A percentile compares a stretch with the other conserved stretches of the same genome.
phyloP scores from a whole-genome alignment of 306 rosid genomes.

The Gastrolobium bilobum region DNA sequence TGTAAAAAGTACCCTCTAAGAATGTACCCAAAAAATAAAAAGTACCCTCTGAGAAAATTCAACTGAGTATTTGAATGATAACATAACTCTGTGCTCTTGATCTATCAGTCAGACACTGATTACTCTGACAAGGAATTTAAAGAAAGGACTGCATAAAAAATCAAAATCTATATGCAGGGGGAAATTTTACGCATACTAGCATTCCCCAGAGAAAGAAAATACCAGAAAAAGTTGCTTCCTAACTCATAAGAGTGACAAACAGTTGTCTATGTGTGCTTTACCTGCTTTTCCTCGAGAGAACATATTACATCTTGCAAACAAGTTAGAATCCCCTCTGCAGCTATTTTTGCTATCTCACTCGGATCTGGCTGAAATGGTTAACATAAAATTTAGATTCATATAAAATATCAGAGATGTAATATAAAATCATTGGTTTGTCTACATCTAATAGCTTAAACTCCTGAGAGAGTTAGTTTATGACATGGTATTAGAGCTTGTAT shows the following conservation, averaged over 20 bases:
- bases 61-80: conserved; percentile 37
- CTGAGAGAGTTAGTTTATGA: too few relatives aligned
- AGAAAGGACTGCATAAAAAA: conserved; percentile 5
- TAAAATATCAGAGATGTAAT: too few relatives aligned
- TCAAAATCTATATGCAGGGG: conserved; percentile 5
- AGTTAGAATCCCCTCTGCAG: conserved; percentile 91
- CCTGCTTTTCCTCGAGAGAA: conserved; percentile 84
- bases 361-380: conserved; percentile 81
- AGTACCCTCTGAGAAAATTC: background rate
- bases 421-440: too few relatives aligned
- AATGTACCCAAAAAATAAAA: too few relatives aligned
- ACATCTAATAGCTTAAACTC: too few relatives aligned
- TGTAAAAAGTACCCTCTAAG: background rate
- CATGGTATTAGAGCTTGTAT: too few relatives aligned
- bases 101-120: background rate
- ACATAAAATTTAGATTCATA: conserved; percentile 41
- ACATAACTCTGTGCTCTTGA: conserved; percentile 17
- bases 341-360: conserved; percentile 78
- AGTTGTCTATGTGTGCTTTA: conserved; percentile 42
- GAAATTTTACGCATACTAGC: conserved; percentile 9
- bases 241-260: conserved; percentile 13
- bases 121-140: conserved; percentile 8
- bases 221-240: conserved; percentile 2
- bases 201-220: conserved; percentile 11
- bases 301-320: conserved; percentile 89